Evolutionary conservation across 1,284 basidiomycete species (phyloP), one percentile per base, ranked within the genome.

Genomic region (Puccinia brachypodii): DNA sequence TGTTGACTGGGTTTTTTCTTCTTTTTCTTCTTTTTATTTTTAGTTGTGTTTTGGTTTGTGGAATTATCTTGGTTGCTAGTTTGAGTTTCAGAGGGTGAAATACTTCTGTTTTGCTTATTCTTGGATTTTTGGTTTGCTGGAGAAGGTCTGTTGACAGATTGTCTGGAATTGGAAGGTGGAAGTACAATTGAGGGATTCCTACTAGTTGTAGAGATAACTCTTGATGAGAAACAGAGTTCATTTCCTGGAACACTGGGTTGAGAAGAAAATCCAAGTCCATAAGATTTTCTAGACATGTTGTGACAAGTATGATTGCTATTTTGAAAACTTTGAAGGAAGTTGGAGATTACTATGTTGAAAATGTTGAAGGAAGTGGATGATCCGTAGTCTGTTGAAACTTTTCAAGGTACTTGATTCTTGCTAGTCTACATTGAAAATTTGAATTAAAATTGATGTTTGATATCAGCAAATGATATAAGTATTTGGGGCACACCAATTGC

Each of bases 71-170:
- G 38, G 42, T 69, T 22, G 66, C 66, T 69, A 44, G 6, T n/a
- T 44, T 69, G 38, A 42, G 2, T 69, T 44, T 25, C 40, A 36
- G 38, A 69, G 36, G n/a, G 19, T n/a, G 66, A 69, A 69, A 42
- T 44, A 38, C 66, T 69, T 69, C 66, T 42, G 2, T 9, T 16
- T 69, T 22, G 2, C 66, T 69, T 69, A 42, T 40, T 69, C 9
- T 40, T 69, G 66, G 42, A 69, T 44, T 69, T 69, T 8, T 42
- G 2, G 40, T 6, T 44, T 69, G 66, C 66, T 44, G 38, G 66
- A 42, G 44, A 69, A 69, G 42, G n/a, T 36, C 60, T 62, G 19
- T 62, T 62, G 60, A 62, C 60, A 19, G 66, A 69, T 69, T n/a
- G 22, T 42, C 66, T 42, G 6, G 66, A 69, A 44, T 69, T 38